Evolutionary conservation across 2,329 filamentous ascomycete genomes (phyloP), one percentile per base, ranked within the genome.

Genomic region (Colletotrichum destructivum): DNA sequence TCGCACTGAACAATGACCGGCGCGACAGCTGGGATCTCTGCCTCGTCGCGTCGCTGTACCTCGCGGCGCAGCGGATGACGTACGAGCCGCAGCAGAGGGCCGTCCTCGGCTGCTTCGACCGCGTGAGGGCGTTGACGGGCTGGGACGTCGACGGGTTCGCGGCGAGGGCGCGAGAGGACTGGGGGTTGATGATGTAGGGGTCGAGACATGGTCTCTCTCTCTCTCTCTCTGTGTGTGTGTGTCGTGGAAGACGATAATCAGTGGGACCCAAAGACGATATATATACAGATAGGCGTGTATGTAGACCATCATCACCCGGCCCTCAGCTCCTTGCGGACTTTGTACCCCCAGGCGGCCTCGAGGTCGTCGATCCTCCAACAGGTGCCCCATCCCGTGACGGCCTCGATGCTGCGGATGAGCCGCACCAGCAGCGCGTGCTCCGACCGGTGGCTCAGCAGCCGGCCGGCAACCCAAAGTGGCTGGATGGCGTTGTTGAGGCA

Each of bases 401-500:
- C 77, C 74, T 89, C 87, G 66, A 89, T 89, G 52, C 81, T 83
- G 18, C 82, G 82, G 52, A 89, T 86, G 4, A 87, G 79, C 65
- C 82, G 81, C 18, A 83, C 78, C 11, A 86, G 71, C 13, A 81
- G 73, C 15, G 79, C 71, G 52, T 84, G 84, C 71, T 87, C 83
- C 5, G 80, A 79, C 40, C 79, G 81, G 77, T 90, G 88, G 65
- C 85, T 89, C 52, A 90, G 81, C 0, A 89, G 77, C 46, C 84
- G 82, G 0, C 87, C 88, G 0, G 88, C 88, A 15, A 90, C 82
- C 84, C 86, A 89, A 0, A 90, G 79, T 1, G 88, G 88, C 72
- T 90, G 88, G 5, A 89, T 87, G 4, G 87, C 86, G 75, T 90
- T 90, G 72, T 88, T 90, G 44, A 89, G 75, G 72, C 86, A 88